Conservation (phyloP, 495 filamentous ascomycete genomes). For the Astrothelium subdiscretum region DNA sequence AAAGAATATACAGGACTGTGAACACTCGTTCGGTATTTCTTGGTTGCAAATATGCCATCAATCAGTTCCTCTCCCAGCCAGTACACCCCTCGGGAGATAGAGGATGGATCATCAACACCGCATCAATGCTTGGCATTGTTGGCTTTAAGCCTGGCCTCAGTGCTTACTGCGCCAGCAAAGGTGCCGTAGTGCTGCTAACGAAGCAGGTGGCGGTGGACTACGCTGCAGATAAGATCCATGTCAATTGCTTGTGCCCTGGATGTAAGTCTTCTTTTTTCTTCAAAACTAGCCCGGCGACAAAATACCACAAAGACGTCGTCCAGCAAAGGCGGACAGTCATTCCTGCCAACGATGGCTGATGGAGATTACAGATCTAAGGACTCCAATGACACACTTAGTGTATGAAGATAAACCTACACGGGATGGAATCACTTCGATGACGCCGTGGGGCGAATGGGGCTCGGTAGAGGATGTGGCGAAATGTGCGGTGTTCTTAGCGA, state of each 20-base stretch:
- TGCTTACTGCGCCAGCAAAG: constrained; percentile 1
- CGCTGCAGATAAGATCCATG: constrained; percentile 1
- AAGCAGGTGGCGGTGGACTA: constrained; percentile 3
- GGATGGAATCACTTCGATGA: neutral
- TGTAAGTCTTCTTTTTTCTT: neutral
- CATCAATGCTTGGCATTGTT: neutral
- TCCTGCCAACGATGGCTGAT: too few species aligned
- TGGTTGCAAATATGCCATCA: constrained; percentile 2
- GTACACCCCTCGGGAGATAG: neutral
- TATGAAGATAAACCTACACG: neutral
- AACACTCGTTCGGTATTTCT: constrained; percentile 1
- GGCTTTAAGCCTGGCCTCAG: neutral
- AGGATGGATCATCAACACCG: constrained; percentile 8
- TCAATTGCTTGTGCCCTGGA: constrained; percentile 4
- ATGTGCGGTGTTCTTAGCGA: constrained; percentile 13
- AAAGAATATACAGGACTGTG: neutral
- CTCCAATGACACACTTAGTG: constrained; percentile 2
- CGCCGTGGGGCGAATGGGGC: constrained; percentile 3
- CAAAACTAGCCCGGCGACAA: neutral
- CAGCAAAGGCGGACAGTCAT: too few species aligned
- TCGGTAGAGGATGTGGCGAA: constrained; percentile 7
- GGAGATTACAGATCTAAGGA: constrained; percentile 2
- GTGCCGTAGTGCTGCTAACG: neutral
- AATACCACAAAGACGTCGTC: too few species aligned
- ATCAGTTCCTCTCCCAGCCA: constrained; percentile 5